Evolutionary conservation across 2,329 filamentous ascomycete species (phyloP).

Genomic region (Cytospora schulzeri): DNA sequence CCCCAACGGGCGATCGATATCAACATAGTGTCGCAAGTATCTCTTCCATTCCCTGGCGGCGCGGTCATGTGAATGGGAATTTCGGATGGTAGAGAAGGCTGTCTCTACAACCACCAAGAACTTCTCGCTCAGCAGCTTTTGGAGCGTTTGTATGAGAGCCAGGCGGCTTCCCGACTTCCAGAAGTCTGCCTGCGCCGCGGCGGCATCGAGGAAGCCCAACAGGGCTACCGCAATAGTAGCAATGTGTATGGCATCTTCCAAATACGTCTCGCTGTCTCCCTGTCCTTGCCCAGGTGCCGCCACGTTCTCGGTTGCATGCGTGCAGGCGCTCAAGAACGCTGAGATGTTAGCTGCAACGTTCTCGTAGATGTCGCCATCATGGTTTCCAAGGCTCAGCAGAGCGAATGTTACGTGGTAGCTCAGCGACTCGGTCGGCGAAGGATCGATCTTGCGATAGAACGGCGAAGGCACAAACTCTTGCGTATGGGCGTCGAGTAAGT

Average conservation of each 20-base stretch:
- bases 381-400: slow-evolving; percentile 76
- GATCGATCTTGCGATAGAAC: slow-evolving; percentile 79
- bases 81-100: slow-evolving; percentile 86
- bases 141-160: slow-evolving; percentile 70
- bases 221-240: slow-evolving; percentile 81
- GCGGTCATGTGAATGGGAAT: slow-evolving; percentile 67
- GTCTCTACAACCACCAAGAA: slow-evolving; percentile 88
- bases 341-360: slow-evolving; percentile 67
- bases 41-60: slow-evolving; percentile 83
- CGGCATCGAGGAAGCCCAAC: slow-evolving; percentile 86
- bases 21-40: slow-evolving; percentile 80
- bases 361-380: slow-evolving; percentile 69
- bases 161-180: slow-evolving; percentile 78
- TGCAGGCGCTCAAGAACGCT: slow-evolving; percentile 73
- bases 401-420: slow-evolving; percentile 78
- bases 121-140: slow-evolving; percentile 75
- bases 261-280: slow-evolving; percentile 58
- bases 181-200: slow-evolving; percentile 75
- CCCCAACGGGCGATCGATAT: slow-evolving; percentile 77
- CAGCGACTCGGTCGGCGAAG: slow-evolving; percentile 85
- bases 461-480: slow-evolving; percentile 80
- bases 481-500: slow-evolving; percentile 80
- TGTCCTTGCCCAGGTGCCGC: slow-evolving; percentile 55
- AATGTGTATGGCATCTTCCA: slow-evolving; percentile 68
- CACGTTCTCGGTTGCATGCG: slow-evolving; percentile 59